Evolutionary conservation across 768 basidiomycete genomes (phyloP).

Genomic region (Tephrocybe sp.): DNA sequence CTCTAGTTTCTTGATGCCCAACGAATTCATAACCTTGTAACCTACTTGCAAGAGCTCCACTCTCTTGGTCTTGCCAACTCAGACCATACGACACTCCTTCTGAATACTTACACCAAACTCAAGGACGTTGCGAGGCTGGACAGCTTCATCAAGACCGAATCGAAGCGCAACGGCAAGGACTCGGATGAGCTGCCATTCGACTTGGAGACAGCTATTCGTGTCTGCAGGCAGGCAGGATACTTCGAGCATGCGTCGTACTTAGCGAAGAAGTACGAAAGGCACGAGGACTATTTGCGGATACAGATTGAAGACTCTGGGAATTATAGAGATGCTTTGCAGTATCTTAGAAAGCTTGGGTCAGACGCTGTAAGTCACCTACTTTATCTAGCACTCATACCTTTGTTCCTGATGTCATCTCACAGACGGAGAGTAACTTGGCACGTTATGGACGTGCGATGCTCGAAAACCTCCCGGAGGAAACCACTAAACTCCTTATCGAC

Average conservation of each 20-base stretch:
- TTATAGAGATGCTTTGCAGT: conserved; percentile 76
- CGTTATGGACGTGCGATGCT: conserved; percentile 89
- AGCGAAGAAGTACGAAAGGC: conserved; percentile 85
- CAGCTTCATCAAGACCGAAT: conserved; percentile 88
- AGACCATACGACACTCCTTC: conserved; percentile 93
- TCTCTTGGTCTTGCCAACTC: conserved; percentile 86
- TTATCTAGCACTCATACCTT: background rate
- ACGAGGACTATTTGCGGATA: conserved; percentile 92
- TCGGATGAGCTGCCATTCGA: conserved; percentile 87
- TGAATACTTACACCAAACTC: conserved; percentile 97
- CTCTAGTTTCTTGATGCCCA: conserved; percentile 92
- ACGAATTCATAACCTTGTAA: conserved; percentile 90
- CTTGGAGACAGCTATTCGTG: conserved; percentile 93
- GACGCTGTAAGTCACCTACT: conserved; percentile 64
- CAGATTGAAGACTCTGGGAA: conserved; percentile 91
- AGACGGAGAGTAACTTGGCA: conserved; percentile 86
- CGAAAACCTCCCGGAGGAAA: conserved; percentile 78
- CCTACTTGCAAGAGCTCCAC: conserved; percentile 95
- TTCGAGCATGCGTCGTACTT: conserved; percentile 94
- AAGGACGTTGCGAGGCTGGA: conserved; percentile 88
- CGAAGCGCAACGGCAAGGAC: conserved; percentile 47
- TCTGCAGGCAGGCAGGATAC: conserved; percentile 95
- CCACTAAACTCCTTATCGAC: conserved; percentile 89
- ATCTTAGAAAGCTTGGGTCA: conserved; percentile 75
- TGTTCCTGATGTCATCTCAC: background rate